Base-by-base conservation (phyloP, 2,329 filamentous ascomycete species). In the Penicillium sp. region DNA sequence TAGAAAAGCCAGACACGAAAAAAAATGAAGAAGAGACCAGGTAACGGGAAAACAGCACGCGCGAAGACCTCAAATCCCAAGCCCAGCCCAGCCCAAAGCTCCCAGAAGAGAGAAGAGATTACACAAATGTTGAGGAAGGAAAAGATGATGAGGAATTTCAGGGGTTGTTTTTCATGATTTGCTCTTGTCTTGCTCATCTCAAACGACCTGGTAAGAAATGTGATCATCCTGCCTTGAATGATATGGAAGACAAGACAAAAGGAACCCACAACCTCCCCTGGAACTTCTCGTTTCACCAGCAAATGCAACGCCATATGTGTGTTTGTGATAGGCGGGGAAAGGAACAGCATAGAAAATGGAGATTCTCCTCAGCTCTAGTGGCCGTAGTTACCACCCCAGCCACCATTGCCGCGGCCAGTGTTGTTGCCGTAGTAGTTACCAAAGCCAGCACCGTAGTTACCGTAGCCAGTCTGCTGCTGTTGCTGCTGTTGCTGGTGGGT, bases 351-450 rank as follows among this genome's bases (percentile, higher is more conserved):
- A 55, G 54, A 58, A 52, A 71, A 42, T 16, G 37, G 51, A 40
- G 25, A 69, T 59, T 65, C 70, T 67, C 59, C 68, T 58, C 67
- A 65, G 59, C 66, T 66, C 76, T 75, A 80, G 69, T 80, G 79
- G 52, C 78, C 78, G 64, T 81, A 81, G 67, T 80, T 81, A 64
- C 76, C 77, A 66, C 77, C 78, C 79, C 79, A 81, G 58, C 79
- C 79, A 58, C 78, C 78, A 46, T 78, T 79, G 57, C 78, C 78
- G 49, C 78, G 76, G 53, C 75, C 75, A 38, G 71, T 73, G 71
- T 77, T 73, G 71, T 77, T 79, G 46, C 75, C 77, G 59, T 81
- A 80, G 64, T 79, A 80, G 68, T 78, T 79, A 51, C 71, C 71
- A 64, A 78, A 80, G 55, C 77, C 76, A 26, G 74, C 78, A 53